Conservation (phyloP, 495 filamentous ascomycete species). For the Hypoxylon crocopeplum region DNA sequence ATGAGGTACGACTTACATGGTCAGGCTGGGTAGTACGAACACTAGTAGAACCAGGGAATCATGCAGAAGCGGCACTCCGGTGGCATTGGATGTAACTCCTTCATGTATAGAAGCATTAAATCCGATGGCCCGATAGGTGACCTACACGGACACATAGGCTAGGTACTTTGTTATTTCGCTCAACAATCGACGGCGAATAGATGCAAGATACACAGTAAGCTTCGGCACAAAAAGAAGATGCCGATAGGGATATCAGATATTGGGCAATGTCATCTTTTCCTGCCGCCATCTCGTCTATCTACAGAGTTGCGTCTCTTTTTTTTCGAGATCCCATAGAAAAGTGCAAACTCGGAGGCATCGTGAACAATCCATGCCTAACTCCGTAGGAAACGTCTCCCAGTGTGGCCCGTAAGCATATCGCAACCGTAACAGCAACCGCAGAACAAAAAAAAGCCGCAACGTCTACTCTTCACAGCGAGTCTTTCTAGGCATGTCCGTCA, state of each 20-base stretch:
- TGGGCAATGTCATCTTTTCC: conserved; percentile 20
- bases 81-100: conserved; percentile 7
- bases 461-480: neutral
- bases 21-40: too few relatives aligned
- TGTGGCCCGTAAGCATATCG: conserved; percentile 19
- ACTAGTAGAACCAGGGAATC: too few relatives aligned
- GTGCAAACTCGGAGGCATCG: conserved; percentile 32
- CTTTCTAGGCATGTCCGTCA: neutral
- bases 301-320: conserved; percentile 21
- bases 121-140: conserved; percentile 5
- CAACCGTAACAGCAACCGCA: neutral
- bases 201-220: conserved; percentile 14
- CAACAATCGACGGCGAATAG: neutral
- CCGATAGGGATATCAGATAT: too few relatives aligned
- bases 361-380: conserved; percentile 35
- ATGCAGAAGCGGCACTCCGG: conserved; percentile 2
- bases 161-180: neutral
- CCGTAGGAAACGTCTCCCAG: conserved; percentile 28
- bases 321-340: conserved; percentile 19
- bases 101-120: neutral
- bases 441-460: conserved; percentile 1
- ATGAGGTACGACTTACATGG: neutral
- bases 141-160: neutral
- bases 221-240: conserved; percentile 10
- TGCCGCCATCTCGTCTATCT: conserved; percentile 32